These are phyloP conservation scores for Chaetomium globosum DNA, from an alignment of 2,329 filamentous ascomycete species.

Conservation along the genomic window DNA sequence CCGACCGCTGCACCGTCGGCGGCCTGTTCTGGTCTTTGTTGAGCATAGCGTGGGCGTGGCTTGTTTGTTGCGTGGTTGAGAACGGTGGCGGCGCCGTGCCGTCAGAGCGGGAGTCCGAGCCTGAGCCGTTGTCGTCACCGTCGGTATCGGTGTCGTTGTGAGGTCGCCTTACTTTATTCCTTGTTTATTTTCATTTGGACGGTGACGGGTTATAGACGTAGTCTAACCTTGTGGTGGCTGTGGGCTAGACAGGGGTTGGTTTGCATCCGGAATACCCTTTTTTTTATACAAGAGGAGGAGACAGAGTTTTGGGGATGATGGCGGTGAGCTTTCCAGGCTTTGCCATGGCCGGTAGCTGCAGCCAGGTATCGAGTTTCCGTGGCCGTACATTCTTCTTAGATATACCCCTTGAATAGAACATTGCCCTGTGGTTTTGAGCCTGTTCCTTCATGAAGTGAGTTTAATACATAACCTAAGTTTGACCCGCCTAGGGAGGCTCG, in stretches of 20 bases:
- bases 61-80: background rate
- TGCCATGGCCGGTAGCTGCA: background rate
- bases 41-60: conserved; percentile 22
- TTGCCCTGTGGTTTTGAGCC: background rate
- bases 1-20: background rate
- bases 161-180: background rate
- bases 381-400: conserved; percentile 8
- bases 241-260: background rate
- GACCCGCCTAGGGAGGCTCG: background rate
- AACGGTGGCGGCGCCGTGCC: background rate
- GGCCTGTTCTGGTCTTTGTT: conserved; percentile 14
- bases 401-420: conserved; percentile 25
- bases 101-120: background rate
- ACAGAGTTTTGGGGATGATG: background rate
- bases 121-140: no score
- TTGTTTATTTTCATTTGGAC: background rate
- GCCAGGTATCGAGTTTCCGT: background rate
- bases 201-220: background rate
- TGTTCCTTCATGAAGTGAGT: background rate
- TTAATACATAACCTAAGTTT: background rate
- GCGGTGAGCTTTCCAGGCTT: background rate
- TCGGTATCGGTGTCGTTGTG: background rate
- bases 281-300: background rate
- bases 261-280: conserved; percentile 13
- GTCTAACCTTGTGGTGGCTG: background rate